Base-by-base conservation (phyloP, 176 grass and related monocot species). In the Carex littledalei region DNA sequence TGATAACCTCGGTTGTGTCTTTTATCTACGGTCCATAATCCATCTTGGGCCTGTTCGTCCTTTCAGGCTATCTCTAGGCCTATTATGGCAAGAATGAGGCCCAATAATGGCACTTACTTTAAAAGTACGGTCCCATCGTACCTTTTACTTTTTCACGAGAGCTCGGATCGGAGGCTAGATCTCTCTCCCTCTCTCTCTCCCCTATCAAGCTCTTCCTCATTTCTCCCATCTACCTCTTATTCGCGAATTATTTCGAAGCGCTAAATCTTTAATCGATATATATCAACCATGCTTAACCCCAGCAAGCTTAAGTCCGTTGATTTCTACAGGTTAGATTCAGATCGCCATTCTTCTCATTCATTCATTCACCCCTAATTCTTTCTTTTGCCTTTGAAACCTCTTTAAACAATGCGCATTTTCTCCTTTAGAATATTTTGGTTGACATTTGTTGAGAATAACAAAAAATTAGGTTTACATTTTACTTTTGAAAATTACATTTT, bases 251-350 rank as follows among this genome's bases (percentile, higher is more conserved):
- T 21, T 17, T 56, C 29, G 16, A 37, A 22, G 75, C 22, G 58
- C 73, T 63, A 50, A 59, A 52, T 47, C 66, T 66, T 11, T 65
- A 18, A 8, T 39, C 37, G 37, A 39, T 39, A 5, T 6, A 5
- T 88, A n/a, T 81, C 86, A 71, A 74, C 90, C 93, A 94, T 99
- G 93, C 87, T 98, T 78, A 90, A 84, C 85, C 60, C 91, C 0
- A 92, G 83, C 91, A 99, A 91, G 93, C 97, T 99, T 87, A 99
- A 99, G 86, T 99, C 93, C 22, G 97, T 99, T 29, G 97, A 96
- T 89, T 99, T 99, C 87, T 99, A 99, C 90, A 99, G 90, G 93
- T 94, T 8, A 45, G 43, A 45, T 39, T 39, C 31, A 73, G 85
- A 85, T 68, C 56, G 16, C 8, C 76, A 34, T 65, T 64, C 68